Evolutionary conservation across 2,329 filamentous ascomycete species (phyloP), one percentile per base, ranked within the genome.

Genomic region (Phoma herbarum): DNA sequence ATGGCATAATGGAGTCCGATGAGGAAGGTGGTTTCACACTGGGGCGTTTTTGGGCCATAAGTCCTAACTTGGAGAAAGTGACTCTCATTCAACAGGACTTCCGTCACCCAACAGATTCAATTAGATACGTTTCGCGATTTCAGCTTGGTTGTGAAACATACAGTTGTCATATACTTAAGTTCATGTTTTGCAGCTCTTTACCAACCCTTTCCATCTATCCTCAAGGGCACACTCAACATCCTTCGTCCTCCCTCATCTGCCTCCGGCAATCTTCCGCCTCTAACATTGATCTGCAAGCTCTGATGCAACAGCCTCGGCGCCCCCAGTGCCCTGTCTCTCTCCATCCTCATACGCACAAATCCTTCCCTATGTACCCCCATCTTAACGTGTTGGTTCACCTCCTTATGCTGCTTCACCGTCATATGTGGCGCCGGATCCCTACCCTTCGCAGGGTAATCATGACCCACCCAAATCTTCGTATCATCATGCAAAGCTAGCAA

Each of bases 281-380:
- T 72, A 37, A 79, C 68, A 54, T 80, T 80, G 8, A 79, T 60
- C 63, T 80, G 77, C 65, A 80, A 55, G 2, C 76, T 72, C 43
- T 72, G 76, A 54, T 78, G 70, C 31, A 80, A 50, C 54, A 80
- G 52, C 35, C 61, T 73, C 2, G 77, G 78, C 29, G 69, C 73
- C 5, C 54, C 59, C 31, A 80, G 50, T 0, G 20, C 57, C 7
- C 44, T 45, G 62, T 80, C 78, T 7, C 74, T 62, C 37, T 75
- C 61, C n/a, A 37, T 59, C 4, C 77, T 68, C 65, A 66, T 60
- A 11, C 50, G 31, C 1, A 78, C 69, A 57, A 80, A 80, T 0
- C 76, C 69, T 1, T 73, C 66, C 58, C 74, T 64, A 8, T 46
- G 47, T 3, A 69, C 60, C 10, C 63, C 65, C 14, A 61, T 20